Evolutionary conservation across 106 monocot genomes (phyloP).

Genomic region (Cymbidium sinense): DNA sequence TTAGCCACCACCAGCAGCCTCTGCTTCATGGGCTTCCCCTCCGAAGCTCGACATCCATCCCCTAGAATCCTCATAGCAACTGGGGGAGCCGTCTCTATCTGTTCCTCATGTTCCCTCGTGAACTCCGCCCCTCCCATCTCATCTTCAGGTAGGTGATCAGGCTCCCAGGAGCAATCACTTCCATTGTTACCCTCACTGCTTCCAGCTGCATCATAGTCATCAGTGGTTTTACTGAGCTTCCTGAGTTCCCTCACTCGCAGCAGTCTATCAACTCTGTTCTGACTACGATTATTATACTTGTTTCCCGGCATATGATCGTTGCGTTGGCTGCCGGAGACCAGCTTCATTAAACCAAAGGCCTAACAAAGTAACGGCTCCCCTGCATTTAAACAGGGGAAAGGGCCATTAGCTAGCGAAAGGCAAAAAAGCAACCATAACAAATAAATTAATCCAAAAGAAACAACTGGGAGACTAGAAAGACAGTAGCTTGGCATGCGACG

Average conservation of each 20-base stretch:
- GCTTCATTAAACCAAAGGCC: conserved; percentile 19
- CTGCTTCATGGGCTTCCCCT: conserved; percentile 56
- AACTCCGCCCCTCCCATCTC: background rate
- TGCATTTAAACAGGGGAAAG: conserved; percentile 13
- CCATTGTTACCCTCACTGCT: conserved; percentile 9
- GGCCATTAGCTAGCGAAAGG: background rate
- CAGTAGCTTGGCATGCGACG: background rate
- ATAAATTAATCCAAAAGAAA: background rate
- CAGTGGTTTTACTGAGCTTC: conserved; percentile 28
- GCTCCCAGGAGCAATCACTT: background rate
- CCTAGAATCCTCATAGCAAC: conserved; percentile 5
- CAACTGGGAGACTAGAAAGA: background rate
- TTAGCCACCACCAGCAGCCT: conserved; percentile 90
- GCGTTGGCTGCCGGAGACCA: conserved; percentile 8
- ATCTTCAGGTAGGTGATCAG: background rate
- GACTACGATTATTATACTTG: conserved; percentile 39
- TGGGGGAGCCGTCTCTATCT: background rate
- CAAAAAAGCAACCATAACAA: background rate
- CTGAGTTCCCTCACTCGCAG: conserved; percentile 68
- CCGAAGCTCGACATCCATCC: conserved; percentile 12
- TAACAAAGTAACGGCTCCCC: conserved; percentile 10
- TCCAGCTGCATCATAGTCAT: background rate
- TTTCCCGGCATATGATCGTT: conserved; percentile 15
- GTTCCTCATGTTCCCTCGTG: background rate
- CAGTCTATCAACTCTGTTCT: conserved; percentile 61